Conservation (phyloP, 2,329 filamentous ascomycete genomes). For the Grosmannia penicillata region DNA sequence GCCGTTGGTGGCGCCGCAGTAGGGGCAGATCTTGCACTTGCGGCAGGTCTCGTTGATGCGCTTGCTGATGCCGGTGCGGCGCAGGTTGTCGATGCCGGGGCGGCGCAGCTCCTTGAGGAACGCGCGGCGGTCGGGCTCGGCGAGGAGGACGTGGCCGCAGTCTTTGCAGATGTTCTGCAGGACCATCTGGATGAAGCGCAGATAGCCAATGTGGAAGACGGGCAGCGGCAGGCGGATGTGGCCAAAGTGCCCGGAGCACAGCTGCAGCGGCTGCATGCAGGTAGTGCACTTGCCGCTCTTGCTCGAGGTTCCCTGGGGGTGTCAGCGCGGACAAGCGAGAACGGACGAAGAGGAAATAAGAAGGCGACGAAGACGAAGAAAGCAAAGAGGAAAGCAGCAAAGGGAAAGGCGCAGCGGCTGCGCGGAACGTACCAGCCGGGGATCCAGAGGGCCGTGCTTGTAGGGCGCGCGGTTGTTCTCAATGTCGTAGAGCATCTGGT, state of each 20-base stretch:
- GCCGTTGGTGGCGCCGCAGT: conserved; percentile 73
- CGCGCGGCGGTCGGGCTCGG: conserved; percentile 60
- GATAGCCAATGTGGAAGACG: conserved; percentile 89
- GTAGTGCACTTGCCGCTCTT: conserved; percentile 70
- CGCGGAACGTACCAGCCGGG: conserved; percentile 54
- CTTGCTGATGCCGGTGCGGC: conserved; percentile 71
- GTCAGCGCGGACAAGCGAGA: too few relatives aligned
- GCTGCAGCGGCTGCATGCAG: conserved; percentile 65
- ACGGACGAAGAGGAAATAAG: neutral
- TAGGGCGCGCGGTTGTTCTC: conserved; percentile 63
- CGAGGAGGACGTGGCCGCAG: conserved; percentile 71
- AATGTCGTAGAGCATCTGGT: conserved; percentile 85
- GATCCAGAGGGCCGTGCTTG: conserved; percentile 74
- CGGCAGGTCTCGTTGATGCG: conserved; percentile 79
- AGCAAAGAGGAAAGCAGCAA: conserved; percentile 5
- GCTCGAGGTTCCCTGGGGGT: conserved; percentile 57
- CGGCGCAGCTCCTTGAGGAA: conserved; percentile 71
- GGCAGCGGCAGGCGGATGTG: conserved; percentile 83
- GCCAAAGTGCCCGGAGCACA: conserved; percentile 91
- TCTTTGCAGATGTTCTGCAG: conserved; percentile 95
- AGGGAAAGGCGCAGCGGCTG: too few relatives aligned
- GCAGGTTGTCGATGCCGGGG: conserved; percentile 74
- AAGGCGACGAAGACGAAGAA: neutral
- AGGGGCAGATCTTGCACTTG: conserved; percentile 69
- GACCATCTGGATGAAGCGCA: conserved; percentile 83